Conservation (phyloP, 2,329 filamentous ascomycete genomes). For the Ciborinia camelliae region DNA sequence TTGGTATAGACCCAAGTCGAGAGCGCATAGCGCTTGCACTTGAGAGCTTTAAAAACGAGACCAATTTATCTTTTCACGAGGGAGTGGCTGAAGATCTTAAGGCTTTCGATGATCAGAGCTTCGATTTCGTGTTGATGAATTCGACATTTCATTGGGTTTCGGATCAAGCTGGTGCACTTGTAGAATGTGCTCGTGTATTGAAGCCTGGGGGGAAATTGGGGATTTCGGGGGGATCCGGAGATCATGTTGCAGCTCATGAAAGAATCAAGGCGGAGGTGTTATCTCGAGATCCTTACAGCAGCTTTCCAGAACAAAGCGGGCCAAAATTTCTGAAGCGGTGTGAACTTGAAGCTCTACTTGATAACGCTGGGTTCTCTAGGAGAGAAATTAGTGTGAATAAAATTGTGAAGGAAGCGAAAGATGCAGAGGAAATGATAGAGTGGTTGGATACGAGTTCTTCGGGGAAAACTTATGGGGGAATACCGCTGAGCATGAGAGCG, state of each 20-base stretch:
- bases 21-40: conserved; percentile 21
- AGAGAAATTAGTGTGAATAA: conserved; percentile 15
- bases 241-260: conserved; percentile 21
- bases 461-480: conserved; percentile 20
- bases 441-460: conserved; percentile 22
- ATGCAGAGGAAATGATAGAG: conserved; percentile 18
- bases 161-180: conserved; percentile 14
- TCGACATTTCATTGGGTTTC: conserved; percentile 22
- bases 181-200: conserved; percentile 20
- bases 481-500: conserved; percentile 18
- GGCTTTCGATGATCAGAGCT: conserved; percentile 7
- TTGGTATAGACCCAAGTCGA: conserved; percentile 20
- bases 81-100: conserved; percentile 20
- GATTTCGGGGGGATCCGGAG: conserved; percentile 23
- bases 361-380: conserved; percentile 10
- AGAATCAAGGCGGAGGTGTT: conserved; percentile 23
- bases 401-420: conserved; percentile 18
- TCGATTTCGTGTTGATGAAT: conserved; percentile 22
- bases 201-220: conserved; percentile 19
- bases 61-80: conserved; percentile 17
- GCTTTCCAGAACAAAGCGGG: conserved; percentile 1
- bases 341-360: conserved; percentile 11
- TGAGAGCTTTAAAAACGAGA: not conserved
- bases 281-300: conserved; percentile 18
- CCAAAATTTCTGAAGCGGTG: conserved; percentile 18